phyloP scores from a whole-genome alignment of 2,329 filamentous ascomycete species.

The Emydomyces testavorans region DNA sequence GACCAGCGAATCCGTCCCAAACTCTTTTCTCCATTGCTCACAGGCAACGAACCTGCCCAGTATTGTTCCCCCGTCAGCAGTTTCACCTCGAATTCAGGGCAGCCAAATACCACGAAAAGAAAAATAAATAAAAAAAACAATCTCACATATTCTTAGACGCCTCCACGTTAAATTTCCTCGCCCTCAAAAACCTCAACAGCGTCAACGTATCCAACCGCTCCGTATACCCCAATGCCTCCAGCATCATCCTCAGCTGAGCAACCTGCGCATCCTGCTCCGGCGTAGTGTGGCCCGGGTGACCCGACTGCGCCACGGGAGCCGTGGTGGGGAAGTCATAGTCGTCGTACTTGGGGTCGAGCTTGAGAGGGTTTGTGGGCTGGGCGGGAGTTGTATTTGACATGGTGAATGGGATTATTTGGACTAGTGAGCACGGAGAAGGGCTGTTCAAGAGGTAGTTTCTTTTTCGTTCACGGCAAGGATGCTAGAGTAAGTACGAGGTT shows the following conservation, averaged over 20 bases:
- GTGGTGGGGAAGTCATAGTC: constrained; percentile 85
- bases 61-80: not conserved
- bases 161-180: constrained; percentile 86
- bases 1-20: constrained; percentile 69
- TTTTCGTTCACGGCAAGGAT: no score
- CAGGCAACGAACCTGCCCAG: constrained; percentile 69
- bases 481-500: no score
- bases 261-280: constrained; percentile 81
- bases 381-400: constrained; percentile 11
- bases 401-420: constrained; percentile 2
- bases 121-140: constrained; percentile 4
- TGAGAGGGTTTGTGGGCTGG: constrained; percentile 30
- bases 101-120: constrained; percentile 3
- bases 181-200: constrained; percentile 81
- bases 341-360: constrained; percentile 82
- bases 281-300: constrained; percentile 81
- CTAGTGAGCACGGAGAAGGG: no score
- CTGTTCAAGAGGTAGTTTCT: no score
- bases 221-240: constrained; percentile 72
- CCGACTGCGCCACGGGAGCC: constrained; percentile 55
- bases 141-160: constrained; percentile 76
- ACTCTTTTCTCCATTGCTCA: constrained; percentile 84
- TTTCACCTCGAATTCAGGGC: no score
- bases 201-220: constrained; percentile 86
- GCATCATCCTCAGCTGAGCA: constrained; percentile 66